Evolutionary conservation across 768 basidiomycete genomes (phyloP).

Genomic region (Floccularia luteovirens): DNA sequence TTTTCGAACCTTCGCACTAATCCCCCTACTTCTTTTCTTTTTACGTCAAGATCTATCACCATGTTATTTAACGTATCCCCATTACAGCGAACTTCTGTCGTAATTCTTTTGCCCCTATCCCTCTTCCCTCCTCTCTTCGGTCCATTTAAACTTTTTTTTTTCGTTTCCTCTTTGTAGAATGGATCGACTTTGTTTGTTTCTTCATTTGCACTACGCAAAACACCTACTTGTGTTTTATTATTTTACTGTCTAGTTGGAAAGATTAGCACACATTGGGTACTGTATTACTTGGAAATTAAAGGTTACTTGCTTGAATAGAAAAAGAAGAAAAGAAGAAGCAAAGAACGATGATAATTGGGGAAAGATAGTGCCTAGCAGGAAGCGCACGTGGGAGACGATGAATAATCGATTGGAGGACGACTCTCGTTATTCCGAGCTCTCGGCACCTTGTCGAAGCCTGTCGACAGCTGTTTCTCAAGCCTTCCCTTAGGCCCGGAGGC

Average conservation of each 20-base stretch:
- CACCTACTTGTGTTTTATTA: no score
- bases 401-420: not conserved
- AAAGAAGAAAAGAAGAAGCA: not conserved
- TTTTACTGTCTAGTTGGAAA: constrained; percentile 5
- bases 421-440: not conserved
- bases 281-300: constrained; percentile 16
- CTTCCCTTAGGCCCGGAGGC: constrained; percentile 4
- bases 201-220: constrained; percentile 3
- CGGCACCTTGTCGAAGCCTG: constrained; percentile 2
- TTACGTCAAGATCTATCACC: no score
- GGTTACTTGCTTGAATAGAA: not conserved
- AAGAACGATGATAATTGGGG: not conserved
- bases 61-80: no score
- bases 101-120: no score
- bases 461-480: constrained; percentile 1
- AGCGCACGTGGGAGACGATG: constrained; percentile 1
- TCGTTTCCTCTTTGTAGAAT: not conserved
- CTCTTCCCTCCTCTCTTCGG: not conserved
- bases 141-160: constrained; percentile 1
- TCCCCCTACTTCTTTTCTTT: no score
- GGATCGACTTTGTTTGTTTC: constrained; percentile 1
- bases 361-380: no score
- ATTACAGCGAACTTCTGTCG: no score
- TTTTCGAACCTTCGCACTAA: no score
- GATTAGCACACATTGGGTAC: constrained; percentile 15